Conservation (phyloP, 2,329 filamentous ascomycete species). For the Aspergillus sp. region DNA sequence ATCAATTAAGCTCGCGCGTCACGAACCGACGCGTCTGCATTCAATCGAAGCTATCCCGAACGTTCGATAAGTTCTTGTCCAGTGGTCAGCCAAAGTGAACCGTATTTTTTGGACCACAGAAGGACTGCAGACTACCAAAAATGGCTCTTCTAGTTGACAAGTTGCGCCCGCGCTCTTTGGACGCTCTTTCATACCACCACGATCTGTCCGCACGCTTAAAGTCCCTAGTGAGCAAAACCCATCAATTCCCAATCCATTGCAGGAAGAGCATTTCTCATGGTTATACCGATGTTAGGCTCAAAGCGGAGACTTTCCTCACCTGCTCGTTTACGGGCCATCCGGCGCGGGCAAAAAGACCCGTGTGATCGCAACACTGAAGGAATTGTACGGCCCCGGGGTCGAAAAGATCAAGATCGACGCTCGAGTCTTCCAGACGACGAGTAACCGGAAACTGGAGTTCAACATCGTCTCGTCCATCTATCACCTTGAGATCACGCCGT, state of each 20-base stretch:
- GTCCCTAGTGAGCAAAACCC: constrained; percentile 64
- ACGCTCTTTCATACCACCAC: constrained; percentile 75
- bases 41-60: constrained; percentile 15
- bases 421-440: constrained; percentile 90
- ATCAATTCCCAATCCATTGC: background rate
- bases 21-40: constrained; percentile 32
- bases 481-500: constrained; percentile 96
- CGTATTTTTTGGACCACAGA: background rate
- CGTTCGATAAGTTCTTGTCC: constrained; percentile 2
- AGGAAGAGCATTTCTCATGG: background rate
- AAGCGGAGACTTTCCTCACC: constrained; percentile 95
- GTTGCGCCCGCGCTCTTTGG: constrained; percentile 53
- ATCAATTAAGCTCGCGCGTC: constrained; percentile 40
- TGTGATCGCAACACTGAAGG: constrained; percentile 91
- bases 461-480: constrained; percentile 97
- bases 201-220: constrained; percentile 84
- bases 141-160: constrained; percentile 68
- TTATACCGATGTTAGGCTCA: constrained; percentile 66
- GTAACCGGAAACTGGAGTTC: constrained; percentile 97
- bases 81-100: background rate
- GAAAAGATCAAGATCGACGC: constrained; percentile 99
- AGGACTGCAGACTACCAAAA: constrained; percentile 12
- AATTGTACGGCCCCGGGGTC: constrained; percentile 92
- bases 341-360: constrained; percentile 97
- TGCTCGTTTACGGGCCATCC: constrained; percentile 94